A percentile compares a stretch with the other conserved stretches of the same genome.
These are phyloP conservation scores for Isabelozyma rhagii DNA, from an alignment of 805 yeast genomes.

Conservation along the genomic window DNA sequence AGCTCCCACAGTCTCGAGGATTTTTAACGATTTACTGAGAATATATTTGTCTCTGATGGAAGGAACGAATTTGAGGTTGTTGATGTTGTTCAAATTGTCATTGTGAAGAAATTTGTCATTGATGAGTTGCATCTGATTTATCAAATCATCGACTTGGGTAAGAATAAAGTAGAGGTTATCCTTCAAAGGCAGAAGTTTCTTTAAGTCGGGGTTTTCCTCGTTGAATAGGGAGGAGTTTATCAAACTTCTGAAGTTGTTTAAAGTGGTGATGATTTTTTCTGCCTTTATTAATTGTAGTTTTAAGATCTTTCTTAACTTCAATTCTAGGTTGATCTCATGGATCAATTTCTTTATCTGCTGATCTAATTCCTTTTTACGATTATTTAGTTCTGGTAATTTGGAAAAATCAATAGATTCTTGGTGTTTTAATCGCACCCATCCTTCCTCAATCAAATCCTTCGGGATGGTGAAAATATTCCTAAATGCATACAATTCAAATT, in stretches of 20 bases:
- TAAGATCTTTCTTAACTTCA: conserved; percentile 40
- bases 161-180: conserved; percentile 46
- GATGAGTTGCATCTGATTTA: conserved; percentile 24
- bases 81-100: conserved; percentile 17
- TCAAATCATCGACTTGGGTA: conserved; percentile 39
- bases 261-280: conserved; percentile 26
- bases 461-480: conserved; percentile 78
- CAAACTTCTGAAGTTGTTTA: conserved; percentile 25
- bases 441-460: conserved; percentile 55
- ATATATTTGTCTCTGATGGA: conserved; percentile 38
- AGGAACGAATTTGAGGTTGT: conserved; percentile 23
- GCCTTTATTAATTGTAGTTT: conserved; percentile 38
- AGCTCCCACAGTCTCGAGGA: conserved; percentile 24
- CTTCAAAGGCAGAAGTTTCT: conserved; percentile 41
- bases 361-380: conserved; percentile 17
- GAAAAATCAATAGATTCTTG: conserved; percentile 51
- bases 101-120: conserved; percentile 17
- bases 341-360: conserved; percentile 27
- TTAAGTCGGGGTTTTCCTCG: conserved; percentile 19
- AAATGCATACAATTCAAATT: conserved; percentile 75
- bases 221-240: conserved; percentile 9
- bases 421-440: conserved; percentile 66
- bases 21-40: conserved; percentile 32
- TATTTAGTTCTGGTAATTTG: not conserved
- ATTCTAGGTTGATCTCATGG: conserved; percentile 40